Evolutionary conservation across 352 stramenopile species (phyloP).

Genomic region (Blastocystis sp.): DNA sequence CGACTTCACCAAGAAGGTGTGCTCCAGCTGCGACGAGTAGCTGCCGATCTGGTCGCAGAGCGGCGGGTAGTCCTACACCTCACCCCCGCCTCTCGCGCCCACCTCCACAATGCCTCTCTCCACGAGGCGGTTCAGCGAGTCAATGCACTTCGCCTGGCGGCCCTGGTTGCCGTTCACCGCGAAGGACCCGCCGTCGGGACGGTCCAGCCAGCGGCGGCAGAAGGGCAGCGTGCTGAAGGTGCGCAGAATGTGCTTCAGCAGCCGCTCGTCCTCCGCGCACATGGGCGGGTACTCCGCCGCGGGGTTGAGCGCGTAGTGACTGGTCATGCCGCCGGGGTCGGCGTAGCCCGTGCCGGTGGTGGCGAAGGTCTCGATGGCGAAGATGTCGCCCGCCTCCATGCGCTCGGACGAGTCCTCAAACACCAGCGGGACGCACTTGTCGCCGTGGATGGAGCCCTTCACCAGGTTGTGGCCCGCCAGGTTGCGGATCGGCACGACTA

Average conservation of each 20-base stretch:
- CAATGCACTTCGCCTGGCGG: slow-evolving; percentile 96
- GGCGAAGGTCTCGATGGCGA: slow-evolving; percentile 93
- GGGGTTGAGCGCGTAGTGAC: slow-evolving; percentile 45
- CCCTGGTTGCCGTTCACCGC: slow-evolving; percentile 83
- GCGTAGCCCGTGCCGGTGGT: slow-evolving; percentile 75
- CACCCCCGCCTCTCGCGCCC: neutral
- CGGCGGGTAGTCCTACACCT: slow-evolving; percentile 84
- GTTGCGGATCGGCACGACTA: slow-evolving; percentile 81
- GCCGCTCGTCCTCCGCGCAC: slow-evolving; percentile 83
- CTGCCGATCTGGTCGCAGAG: slow-evolving; percentile 89
- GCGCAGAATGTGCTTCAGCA: slow-evolving; percentile 93
- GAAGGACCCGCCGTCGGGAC: slow-evolving; percentile 90
- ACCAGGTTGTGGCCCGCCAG: slow-evolving; percentile 96
- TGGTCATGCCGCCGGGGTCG: neutral
- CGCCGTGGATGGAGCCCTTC: slow-evolving; percentile 90
- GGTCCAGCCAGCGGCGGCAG: slow-evolving; percentile 93
- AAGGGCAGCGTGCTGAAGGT: slow-evolving; percentile 98
- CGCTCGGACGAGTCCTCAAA: slow-evolving; percentile 74
- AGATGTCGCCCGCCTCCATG: slow-evolving; percentile 95
- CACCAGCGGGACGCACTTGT: slow-evolving; percentile 94
- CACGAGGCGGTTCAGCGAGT: slow-evolving; percentile 93
- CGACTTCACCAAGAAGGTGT: slow-evolving; percentile 91
- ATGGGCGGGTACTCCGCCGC: slow-evolving; percentile 1
- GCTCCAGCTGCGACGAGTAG: slow-evolving; percentile 98
- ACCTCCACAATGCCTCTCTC: slow-evolving; percentile 88